Evolutionary conservation across 2,329 filamentous ascomycete genomes (phyloP).

Genomic region (Hymenoscyphus scutula): DNA sequence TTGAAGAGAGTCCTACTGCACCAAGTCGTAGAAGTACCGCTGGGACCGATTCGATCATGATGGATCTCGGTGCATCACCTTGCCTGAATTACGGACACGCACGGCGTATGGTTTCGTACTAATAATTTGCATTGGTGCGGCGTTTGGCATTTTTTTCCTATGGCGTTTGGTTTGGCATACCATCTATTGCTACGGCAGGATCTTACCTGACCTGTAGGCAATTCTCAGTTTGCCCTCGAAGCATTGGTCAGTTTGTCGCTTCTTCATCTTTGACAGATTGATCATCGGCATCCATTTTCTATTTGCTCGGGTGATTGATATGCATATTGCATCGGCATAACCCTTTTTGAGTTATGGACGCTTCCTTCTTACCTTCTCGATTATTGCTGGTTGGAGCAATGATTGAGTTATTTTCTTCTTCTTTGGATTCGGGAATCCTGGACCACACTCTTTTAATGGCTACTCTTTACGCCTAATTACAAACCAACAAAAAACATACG

Average conservation of each 20-base stretch:
- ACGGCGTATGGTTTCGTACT: conserved; percentile 65
- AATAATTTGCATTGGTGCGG: conserved; percentile 35
- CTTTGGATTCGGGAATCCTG: conserved; percentile 37
- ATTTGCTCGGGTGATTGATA: conserved; percentile 32
- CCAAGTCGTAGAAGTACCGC: conserved; percentile 31
- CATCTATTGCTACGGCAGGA: conserved; percentile 21
- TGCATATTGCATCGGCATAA: conserved; percentile 33
- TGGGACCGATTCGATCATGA: conserved; percentile 36
- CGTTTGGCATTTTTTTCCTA: conserved; percentile 28
- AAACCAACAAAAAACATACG: conserved; percentile 22
- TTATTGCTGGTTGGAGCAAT: conserved; percentile 21
- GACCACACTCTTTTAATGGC: conserved; percentile 31
- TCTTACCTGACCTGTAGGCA: conserved; percentile 17
- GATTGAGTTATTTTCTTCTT: conserved; percentile 18
- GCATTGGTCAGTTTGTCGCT: conserved; percentile 21
- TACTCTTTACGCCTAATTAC: conserved; percentile 13
- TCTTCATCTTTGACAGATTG: conserved; percentile 27
- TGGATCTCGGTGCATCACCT: conserved; percentile 36
- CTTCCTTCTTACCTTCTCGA: conserved; percentile 19
- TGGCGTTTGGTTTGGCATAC: conserved; percentile 26
- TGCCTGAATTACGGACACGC: conserved; percentile 48
- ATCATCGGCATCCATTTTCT: conserved; percentile 19
- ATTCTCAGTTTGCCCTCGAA: conserved; percentile 14
- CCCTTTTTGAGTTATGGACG: conserved; percentile 29
- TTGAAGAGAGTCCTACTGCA: conserved; percentile 59